Evolutionary conservation across 148 eudicot genomes (phyloP), one percentile per base, ranked within the genome.

Genomic region (Suaeda aralocaspica): DNA sequence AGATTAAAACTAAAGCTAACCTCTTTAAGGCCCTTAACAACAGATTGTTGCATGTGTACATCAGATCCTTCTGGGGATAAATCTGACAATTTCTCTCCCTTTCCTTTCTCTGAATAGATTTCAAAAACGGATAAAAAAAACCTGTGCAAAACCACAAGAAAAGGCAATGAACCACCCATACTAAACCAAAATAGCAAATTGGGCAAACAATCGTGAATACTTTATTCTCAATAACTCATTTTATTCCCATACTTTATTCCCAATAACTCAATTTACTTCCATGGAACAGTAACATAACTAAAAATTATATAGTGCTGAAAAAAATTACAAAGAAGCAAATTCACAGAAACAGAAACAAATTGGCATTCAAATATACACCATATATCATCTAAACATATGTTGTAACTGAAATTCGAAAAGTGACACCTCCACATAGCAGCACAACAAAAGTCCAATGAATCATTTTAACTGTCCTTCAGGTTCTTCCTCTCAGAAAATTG

Each of bases 1-100:
- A 42, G 28, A 13, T 13, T 73, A 14, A 45, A 74, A 66, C 42
- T 26, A 28, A 39, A 24, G 62, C 16, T 28, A 57, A 85, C 98
- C 96, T 90, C 90, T 74, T 88, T 80, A 1, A 93, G 82, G 62
- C 92, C 95, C 77, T 83, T 88, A 48, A 90, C 67, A 61, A 69
- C 72, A n/a, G 96, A 88, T 26, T 90, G 88, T 42, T 88, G 98
- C 82, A 87, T 74, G 74, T 45, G 64, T 21, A 87, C 44, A 30
- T 90, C 89, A 59, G 79, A 83, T 39, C 85, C 89, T 64, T 81
- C 88, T 15, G 86, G 88, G 19, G 81, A 84, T 68, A 93, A 78
- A 81, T 93, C 98, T 59, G 63, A 51, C 55, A 93, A 50, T 76
- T 77, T 83, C 73, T 93, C 98, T 2, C 77, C 78, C 80, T 89